phyloP scores from a whole-genome alignment of 148 eudicot genomes.

The Amaranthus cruentus region DNA sequence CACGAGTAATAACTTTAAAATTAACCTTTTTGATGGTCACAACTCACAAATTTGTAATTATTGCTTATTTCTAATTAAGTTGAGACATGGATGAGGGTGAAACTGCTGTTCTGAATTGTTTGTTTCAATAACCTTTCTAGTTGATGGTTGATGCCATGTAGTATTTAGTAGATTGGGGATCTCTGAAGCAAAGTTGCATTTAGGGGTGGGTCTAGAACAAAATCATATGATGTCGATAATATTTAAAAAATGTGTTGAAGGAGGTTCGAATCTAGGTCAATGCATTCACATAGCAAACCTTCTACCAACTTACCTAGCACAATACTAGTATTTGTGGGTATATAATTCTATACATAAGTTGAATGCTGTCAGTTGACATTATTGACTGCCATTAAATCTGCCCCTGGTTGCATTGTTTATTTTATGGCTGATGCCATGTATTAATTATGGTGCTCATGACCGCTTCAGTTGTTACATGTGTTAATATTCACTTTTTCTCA shows the following conservation, averaged over 20 bases:
- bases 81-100: slow-evolving; percentile 1
- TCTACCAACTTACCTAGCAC: no score
- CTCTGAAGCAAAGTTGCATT: neutral
- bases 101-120: neutral
- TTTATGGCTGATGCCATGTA: neutral
- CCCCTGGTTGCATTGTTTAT: neutral
- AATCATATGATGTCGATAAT: no score
- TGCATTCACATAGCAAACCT: no score
- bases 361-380: no score
- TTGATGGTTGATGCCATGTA: neutral
- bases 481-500: neutral
- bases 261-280: no score
- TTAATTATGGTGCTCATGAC: neutral
- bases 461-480: neutral
- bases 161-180: neutral
- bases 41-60: neutral
- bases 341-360: no score
- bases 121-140: neutral
- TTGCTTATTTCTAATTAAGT: neutral
- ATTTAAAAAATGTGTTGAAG: no score
- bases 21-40: neutral
- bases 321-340: no score
- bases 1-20: no score
- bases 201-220: no score
- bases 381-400: no score